Conservation (phyloP, 495 filamentous ascomycete genomes). For the Hypoxylon trugodes region DNA sequence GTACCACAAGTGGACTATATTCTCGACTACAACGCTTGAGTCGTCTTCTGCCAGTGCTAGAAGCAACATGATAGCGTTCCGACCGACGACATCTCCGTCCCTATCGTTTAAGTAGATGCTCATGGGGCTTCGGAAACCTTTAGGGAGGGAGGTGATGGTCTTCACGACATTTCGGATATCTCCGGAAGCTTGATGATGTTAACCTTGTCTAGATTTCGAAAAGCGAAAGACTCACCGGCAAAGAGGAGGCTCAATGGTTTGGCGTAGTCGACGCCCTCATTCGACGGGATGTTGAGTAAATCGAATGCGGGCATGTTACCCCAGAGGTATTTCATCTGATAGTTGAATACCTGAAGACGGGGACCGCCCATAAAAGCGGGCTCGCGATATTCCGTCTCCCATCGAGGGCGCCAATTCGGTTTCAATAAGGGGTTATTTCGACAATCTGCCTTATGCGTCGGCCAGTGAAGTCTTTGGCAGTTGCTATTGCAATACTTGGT, state of each 20-base stretch:
- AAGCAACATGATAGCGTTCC: constrained; percentile 60
- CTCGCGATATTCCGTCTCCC: constrained; percentile 10
- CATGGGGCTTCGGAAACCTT: constrained; percentile 32
- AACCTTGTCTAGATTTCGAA: not conserved
- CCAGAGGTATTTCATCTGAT: constrained; percentile 50
- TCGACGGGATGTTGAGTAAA: constrained; percentile 49
- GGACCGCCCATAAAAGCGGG: constrained; percentile 17
- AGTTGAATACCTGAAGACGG: constrained; percentile 4
- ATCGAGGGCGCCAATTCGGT: constrained; percentile 10
- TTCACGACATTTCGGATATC: constrained; percentile 57
- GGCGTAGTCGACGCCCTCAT: constrained; percentile 52
- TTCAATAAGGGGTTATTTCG: constrained; percentile 18
- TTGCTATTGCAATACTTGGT: constrained; percentile 19
- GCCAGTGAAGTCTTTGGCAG: constrained; percentile 24
- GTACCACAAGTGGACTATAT: constrained; percentile 36
- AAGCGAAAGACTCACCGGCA: constrained; percentile 45
- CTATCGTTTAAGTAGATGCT: constrained; percentile 54
- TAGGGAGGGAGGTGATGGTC: constrained; percentile 49
- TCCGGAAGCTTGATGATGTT: constrained; percentile 51
- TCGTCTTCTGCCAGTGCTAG: constrained; percentile 36
- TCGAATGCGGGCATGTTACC: constrained; percentile 59
- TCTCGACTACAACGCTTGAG: constrained; percentile 5
- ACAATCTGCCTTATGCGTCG: constrained; percentile 17
- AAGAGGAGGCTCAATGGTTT: constrained; percentile 50
- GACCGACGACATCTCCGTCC: constrained; percentile 54